Evolutionary conservation across 345 rosid genomes (phyloP).

Genomic region (Brassica incana): DNA sequence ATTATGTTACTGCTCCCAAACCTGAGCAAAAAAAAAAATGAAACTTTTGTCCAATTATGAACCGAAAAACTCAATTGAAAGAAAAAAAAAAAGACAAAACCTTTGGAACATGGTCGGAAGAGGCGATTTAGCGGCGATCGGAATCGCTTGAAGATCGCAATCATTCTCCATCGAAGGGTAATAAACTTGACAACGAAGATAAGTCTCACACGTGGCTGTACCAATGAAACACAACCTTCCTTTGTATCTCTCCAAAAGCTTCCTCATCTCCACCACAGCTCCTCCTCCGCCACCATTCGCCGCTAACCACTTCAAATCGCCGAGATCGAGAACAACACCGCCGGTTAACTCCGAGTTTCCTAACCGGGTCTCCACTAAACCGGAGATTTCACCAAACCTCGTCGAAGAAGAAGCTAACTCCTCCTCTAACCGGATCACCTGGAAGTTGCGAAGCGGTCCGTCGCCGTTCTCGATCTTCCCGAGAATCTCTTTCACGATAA

Average conservation of each 20-base stretch:
- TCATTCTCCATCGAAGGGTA: constrained; percentile 86
- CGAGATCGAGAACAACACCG: constrained; percentile 79
- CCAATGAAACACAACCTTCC: constrained; percentile 77
- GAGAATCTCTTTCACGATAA: constrained; percentile 64
- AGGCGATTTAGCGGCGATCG: constrained; percentile 71
- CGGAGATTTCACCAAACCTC: constrained; percentile 61
- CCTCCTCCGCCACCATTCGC: constrained; percentile 55
- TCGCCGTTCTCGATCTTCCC: constrained; percentile 67
- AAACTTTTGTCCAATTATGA: not conserved
- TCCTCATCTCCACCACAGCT: constrained; percentile 66
- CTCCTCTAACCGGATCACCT: constrained; percentile 68
- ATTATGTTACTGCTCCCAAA: constrained; percentile 40
- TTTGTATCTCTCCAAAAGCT: constrained; percentile 53
- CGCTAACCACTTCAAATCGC: constrained; percentile 92
- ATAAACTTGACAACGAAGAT: constrained; percentile 86
- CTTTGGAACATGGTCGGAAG: constrained; percentile 62
- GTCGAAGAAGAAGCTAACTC: constrained; percentile 41
- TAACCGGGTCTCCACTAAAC: constrained; percentile 54
- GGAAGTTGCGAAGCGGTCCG: constrained; percentile 60
- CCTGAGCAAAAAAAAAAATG: constrained; percentile 39
- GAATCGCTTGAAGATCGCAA: constrained; percentile 94
- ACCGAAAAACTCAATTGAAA: not conserved
- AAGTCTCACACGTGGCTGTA: constrained; percentile 92
- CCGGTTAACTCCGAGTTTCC: constrained; percentile 44
- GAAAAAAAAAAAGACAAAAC: constrained; percentile 27